phyloP scores from a whole-genome alignment of 345 rosid species.

The Mangifera indica region DNA sequence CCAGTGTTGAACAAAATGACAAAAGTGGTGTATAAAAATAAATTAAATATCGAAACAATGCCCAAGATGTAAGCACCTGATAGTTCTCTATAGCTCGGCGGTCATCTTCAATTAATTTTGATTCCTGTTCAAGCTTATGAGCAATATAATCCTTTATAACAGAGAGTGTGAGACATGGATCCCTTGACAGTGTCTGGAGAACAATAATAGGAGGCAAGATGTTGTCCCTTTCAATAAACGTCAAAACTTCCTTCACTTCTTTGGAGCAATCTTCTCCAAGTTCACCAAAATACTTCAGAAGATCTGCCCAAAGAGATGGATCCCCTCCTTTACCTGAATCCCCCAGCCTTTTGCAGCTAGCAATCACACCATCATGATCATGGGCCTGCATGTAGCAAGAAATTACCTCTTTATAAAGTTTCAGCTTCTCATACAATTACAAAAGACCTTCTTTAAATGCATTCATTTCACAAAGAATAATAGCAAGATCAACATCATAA shows the following conservation, averaged over 20 bases:
- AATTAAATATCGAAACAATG: constrained; percentile 3
- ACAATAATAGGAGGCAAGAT: constrained; percentile 96
- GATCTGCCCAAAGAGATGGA: constrained; percentile 96
- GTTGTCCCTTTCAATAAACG: constrained; percentile 89
- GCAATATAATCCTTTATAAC: constrained; percentile 96
- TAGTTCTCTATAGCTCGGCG: constrained; percentile 86
- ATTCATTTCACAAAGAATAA: constrained; percentile 96
- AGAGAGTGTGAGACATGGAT: constrained; percentile 92
- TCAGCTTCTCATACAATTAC: constrained; percentile 94
- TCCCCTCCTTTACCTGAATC: constrained; percentile 93
- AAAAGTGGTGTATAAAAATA: not conserved
- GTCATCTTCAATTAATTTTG: constrained; percentile 91
- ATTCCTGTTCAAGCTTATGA: constrained; percentile 92
- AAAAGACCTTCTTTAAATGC: constrained; percentile 80
- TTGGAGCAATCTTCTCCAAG: constrained; percentile 97
- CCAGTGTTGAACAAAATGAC: not conserved
- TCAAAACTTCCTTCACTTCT: constrained; percentile 91
- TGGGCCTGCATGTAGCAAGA: constrained; percentile 98
- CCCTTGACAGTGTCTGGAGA: constrained; percentile 85
- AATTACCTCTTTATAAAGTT: constrained; percentile 89
- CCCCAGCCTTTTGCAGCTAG: constrained; percentile 93
- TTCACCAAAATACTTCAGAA: constrained; percentile 96
- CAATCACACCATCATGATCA: constrained; percentile 91
- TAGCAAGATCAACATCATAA: constrained; percentile 95
- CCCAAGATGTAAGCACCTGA: constrained; percentile 40